Base-by-base conservation (phyloP, 2,329 filamentous ascomycete genomes). In the Aspergillus sp. region DNA sequence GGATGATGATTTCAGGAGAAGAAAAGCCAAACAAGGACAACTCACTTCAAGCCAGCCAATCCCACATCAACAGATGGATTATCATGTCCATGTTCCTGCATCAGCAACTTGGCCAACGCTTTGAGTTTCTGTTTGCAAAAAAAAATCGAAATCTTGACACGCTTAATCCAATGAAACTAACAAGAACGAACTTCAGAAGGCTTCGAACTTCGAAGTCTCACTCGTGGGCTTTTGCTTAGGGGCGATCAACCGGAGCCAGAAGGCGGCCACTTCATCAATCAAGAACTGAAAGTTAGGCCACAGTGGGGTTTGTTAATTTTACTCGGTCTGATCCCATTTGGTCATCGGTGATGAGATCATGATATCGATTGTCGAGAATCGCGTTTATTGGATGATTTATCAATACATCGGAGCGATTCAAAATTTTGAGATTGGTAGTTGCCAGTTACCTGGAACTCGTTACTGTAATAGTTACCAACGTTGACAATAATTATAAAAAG, bases 301-400 rank as follows among this genome's bases (percentile, higher is more conserved):
- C 47, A 46, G 55, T 57, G 55, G 55, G 48, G 55, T 43, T 57
- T 9, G 23, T 57, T 49, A 51, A 45, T 57, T 57, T 57, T 48
- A 31, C 30, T 23, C 23, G 30, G 45, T 7, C 23, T 23, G 11
- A 45, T 51, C 13, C 11, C 55, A 31, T 23, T 46, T 49, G 47
- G 51, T 46, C 51, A 45, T 49, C 47, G 55, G 31, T 45, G 34
- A n/a, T 57, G 55, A 43, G 47, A 51, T 46, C 47, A 57, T 50
- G 34, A 43, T 45, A 57, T 31, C 34, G 34, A 41, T 31, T 9
- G 46, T 23, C 31, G 46, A 38, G 54, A 34, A 15, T 23, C 45
- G 47, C 25, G 23, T 52, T 46, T 57, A 57, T 57, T 57, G 48
- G 47, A 15, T 52, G 7, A 11, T 34, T 34, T 41, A 22, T 23